A percentile compares a stretch with the other conserved stretches of the same genome.
Evolutionary conservation across 176 grass and related monocot species (phyloP).

Genomic region (Metroxylon sagu): DNA sequence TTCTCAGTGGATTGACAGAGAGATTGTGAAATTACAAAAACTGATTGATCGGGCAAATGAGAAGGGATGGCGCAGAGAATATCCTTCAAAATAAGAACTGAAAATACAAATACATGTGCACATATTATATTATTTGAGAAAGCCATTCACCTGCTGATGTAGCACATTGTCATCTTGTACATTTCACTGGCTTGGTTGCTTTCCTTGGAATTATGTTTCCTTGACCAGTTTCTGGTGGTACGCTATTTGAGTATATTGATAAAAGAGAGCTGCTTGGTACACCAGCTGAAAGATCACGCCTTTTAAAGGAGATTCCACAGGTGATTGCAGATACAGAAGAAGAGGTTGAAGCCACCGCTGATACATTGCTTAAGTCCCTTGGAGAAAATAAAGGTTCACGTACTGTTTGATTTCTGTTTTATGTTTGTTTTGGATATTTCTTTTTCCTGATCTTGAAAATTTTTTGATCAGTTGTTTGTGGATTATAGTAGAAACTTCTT

Average conservation of each 20-base stretch:
- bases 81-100: slow-evolving; percentile 40
- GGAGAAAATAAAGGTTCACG: slow-evolving; percentile 39
- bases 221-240: slow-evolving; percentile 54
- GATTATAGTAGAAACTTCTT: no score
- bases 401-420: not conserved
- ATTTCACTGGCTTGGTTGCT: not conserved
- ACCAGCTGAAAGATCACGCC: slow-evolving; percentile 51
- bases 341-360: slow-evolving; percentile 22
- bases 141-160: no score
- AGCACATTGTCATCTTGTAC: no score
- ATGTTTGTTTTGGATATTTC: not conserved
- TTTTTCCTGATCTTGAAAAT: not conserved
- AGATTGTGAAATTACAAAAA: slow-evolving; percentile 52
- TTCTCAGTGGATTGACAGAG: slow-evolving; percentile 73
- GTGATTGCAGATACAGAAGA: slow-evolving; percentile 43
- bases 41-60: slow-evolving; percentile 36
- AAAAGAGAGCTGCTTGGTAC: slow-evolving; percentile 38
- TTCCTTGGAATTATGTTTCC: slow-evolving; percentile 20
- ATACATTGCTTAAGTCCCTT: slow-evolving; percentile 4
- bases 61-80: slow-evolving; percentile 64
- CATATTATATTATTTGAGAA: not conserved
- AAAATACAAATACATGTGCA: not conserved
- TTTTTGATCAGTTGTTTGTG: no score
- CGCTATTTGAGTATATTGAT: slow-evolving; percentile 36
- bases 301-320: slow-evolving; percentile 54